Base-by-base conservation (phyloP, 495 filamentous ascomycete genomes). In the Penicillium steckii region DNA sequence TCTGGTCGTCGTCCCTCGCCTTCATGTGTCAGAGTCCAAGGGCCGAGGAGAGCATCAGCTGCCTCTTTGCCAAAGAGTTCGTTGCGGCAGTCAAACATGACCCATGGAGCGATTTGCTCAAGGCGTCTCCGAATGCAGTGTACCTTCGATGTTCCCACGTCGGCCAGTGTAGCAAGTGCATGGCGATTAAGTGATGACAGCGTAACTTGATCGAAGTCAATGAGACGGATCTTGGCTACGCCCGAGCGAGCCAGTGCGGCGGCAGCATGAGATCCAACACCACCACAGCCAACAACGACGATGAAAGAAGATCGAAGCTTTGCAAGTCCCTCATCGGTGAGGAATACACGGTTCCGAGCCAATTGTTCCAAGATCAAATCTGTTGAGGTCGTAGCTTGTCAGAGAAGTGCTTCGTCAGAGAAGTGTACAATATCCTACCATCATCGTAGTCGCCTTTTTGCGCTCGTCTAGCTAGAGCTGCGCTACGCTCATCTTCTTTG, bases 181-280 rank as follows among this genome's bases (percentile, higher is more conserved):
- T 99, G 94, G 41, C 94, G 80, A 68, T 99, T 99, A 37, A 99
- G 73, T 2, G 88, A 93, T 43, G 89, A 94, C 3, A 99, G 78
- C 0, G 91, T 92, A 22, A 97, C 95, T 77, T 99, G 94, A 71
- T 99, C 94, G 64, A 99, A 99, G 67, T 99, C 94, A 57, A 99
- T 86, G 22, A 99, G 81, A 2, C 95, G 88, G 46, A 99, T 81
- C 47, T 84, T 85, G 25, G 85, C 82, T 17, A 95, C 90, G 18
- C 94, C 95, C 1, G 91, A 96, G 21, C 94, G 87, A 6, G 92
- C 84, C 13, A 99, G 81, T 17, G 95, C 88, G 3, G 90, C 85
- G 9, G 86, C 82, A 35, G 89, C 90, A 73, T 97, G 95, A 1
- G 91, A 96, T 49, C 94, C 94, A 7, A 99, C 94, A 23, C 94